Base-by-base conservation (phyloP, 352 stramenopile genomes). In the Blastocystis sp. region DNA sequence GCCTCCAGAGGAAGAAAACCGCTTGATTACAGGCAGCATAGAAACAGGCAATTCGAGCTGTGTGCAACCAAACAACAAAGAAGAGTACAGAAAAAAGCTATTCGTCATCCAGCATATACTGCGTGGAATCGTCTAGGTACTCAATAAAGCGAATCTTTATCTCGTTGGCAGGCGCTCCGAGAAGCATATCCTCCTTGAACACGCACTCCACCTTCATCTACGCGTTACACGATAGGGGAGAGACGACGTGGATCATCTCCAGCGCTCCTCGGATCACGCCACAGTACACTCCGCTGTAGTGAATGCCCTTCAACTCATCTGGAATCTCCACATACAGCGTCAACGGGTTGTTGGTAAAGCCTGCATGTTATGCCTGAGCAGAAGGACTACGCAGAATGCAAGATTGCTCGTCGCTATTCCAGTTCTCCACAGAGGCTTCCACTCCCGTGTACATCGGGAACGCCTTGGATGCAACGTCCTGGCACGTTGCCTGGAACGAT, bases 391-490 rank as follows among this genome's bases (percentile, higher is more conserved):
- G 88, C 96, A 97, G 61, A 96, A 93, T 94, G 67, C 38, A 86
- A 43, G 92, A 94, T 34, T 98, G 92, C 21, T 96, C 91, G 56
- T 97, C 93, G 43, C 91, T 90, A 88, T 95, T 95, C 92, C 95
- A 96, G 89, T 94, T 92, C 82, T 89, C 89, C 2, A 97, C 92
- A 52, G 98, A 95, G 48, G 92, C 93, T 62, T 92, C 94, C 76
- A 98, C 93, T n/a, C 96, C 96, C 28, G 98, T 90, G 89, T 98
- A 98, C 96, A 98, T 98, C 90, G 96, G 96, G 89, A 98, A 98
- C 5, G 94, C 96, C 40, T 97, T 93, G 86, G 98, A 97, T 53
- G 94, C 93, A 78, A 99, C 92, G 40, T 98, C 93, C 71, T 99
- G 95, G 41, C 94, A 92, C 19, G 95, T 98, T 81, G 98, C 95